Evolutionary conservation across 129 eudicot genomes (phyloP), one percentile per base, ranked within the genome.

Genomic region (Lactuca saligna): DNA sequence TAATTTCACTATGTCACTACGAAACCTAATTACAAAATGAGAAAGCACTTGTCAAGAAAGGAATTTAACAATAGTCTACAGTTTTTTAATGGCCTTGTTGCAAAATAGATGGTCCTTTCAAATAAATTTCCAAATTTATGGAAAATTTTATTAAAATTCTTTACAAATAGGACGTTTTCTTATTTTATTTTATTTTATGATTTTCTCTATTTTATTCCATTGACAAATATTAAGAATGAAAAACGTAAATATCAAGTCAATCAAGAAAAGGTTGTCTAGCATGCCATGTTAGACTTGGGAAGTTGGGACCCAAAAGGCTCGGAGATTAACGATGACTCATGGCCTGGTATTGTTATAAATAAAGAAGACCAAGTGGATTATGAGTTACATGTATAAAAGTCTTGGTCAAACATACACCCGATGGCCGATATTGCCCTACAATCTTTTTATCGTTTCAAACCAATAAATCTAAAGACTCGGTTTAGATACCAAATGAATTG

Each of bases 221-320:
- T n/a, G 3, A 61, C 5, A 61, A 35, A 61, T 0, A 25, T 64
- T 3, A 32, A 54, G 44, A 31, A 1, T 55, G 10, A 7, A 69
- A 60, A 16, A 38, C 17, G 42, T 55, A 69, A 39, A 67, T 66
- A 53, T 67, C 1, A 38, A 20, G 17, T 53, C 73, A 38, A 56
- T 69, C 55, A 56, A 38, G 17, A 54, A 54, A 54, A 20, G n/a
- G 33, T 69, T 56, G 56, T 16, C 0, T 69, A 7, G 65, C 65
- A 63, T 68, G 73, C 7, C 63, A 68, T 55, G 54, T 37, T 38
- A 67, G 73, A 68, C 41, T 68, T 68, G 54, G 63, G 73, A 12
- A 68, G 25, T 68, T 68, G 54, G 63, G 73, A 12, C 63, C 73
- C 73, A 54, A 17, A 54, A 17, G 25, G 38, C 39, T 11, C 63